These are phyloP conservation scores for Biscogniauxia marginata DNA, from an alignment of 2,329 filamentous ascomycete genomes.

Conservation along the genomic window DNA sequence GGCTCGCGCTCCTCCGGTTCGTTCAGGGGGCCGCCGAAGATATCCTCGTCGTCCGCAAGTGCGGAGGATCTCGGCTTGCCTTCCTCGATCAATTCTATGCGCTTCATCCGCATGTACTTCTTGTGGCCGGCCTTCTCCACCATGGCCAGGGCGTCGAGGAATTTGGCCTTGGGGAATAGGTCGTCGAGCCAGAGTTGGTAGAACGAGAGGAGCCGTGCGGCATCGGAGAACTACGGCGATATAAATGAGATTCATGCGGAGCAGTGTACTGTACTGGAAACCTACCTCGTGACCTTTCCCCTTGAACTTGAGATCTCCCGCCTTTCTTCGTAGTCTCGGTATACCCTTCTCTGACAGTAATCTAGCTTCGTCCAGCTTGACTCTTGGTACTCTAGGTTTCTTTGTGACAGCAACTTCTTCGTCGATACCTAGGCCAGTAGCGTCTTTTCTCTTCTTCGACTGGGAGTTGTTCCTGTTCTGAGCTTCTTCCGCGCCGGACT, in stretches of 20 bases:
- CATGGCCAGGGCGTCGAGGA: slow-evolving; percentile 83
- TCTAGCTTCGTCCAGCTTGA: slow-evolving; percentile 85
- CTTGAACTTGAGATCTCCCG: slow-evolving; percentile 74
- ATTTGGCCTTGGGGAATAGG: slow-evolving; percentile 90
- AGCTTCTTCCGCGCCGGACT: slow-evolving; percentile 41
- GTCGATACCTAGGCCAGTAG: slow-evolving; percentile 70
- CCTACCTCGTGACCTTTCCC: slow-evolving; percentile 89
- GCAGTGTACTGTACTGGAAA: neutral
- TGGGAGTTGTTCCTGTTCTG: slow-evolving; percentile 24
- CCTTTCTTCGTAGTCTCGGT: slow-evolving; percentile 72
- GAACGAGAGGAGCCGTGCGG: slow-evolving; percentile 76
- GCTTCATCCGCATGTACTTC: slow-evolving; percentile 70
- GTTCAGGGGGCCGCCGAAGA: slow-evolving; percentile 26
- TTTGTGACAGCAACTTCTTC: slow-evolving; percentile 82
- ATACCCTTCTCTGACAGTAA: slow-evolving; percentile 83
- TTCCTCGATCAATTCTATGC: slow-evolving; percentile 83
- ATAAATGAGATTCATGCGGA: slow-evolving; percentile 5
- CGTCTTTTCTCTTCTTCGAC: slow-evolving; percentile 49
- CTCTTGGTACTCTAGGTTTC: slow-evolving; percentile 66
- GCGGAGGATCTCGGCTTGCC: slow-evolving; percentile 51
- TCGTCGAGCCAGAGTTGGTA: slow-evolving; percentile 98
- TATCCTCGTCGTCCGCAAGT: slow-evolving; percentile 31
- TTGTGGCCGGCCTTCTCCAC: slow-evolving; percentile 93
- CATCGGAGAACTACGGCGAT: slow-evolving; percentile 73
- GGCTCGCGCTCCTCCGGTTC: slow-evolving; percentile 27